phyloP scores from a whole-genome alignment of 2,329 filamentous ascomycete species.

The Colletotrichum chrysophilum region DNA sequence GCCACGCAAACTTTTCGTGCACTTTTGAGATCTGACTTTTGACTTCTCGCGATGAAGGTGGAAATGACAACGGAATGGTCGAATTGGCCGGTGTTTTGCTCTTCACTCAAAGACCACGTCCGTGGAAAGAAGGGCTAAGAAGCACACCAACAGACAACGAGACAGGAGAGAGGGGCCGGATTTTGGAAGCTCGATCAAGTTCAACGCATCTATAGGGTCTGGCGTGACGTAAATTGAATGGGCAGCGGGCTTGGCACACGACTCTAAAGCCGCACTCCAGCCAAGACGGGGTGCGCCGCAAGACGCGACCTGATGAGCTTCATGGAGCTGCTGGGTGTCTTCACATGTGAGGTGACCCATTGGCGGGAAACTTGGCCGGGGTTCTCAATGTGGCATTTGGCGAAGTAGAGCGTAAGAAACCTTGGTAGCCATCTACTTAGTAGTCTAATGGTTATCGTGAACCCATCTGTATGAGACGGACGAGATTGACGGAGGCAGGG shows the following conservation, averaged over 20 bases:
- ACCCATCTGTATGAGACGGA: accelerated
- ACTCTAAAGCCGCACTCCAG: neutral
- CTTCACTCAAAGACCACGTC: neutral
- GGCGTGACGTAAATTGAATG: too few species aligned
- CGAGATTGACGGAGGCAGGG: neutral
- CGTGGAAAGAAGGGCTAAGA: accelerated
- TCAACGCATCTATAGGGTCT: too few species aligned
- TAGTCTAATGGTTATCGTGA: neutral
- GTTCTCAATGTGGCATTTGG: accelerated
- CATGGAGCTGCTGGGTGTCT: neutral
- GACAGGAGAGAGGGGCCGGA: neutral
- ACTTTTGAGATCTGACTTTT: neutral
- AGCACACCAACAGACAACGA: neutral
- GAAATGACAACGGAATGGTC: neutral
- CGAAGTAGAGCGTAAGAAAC: accelerated
- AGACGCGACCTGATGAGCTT: accelerated
- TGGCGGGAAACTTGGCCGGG: neutral
- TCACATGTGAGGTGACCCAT: neutral
- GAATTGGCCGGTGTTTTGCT: neutral
- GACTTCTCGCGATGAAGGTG: neutral
- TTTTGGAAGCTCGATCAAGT: neutral
- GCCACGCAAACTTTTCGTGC: accelerated
- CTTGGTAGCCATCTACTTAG: neutral
- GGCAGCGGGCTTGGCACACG: neutral
- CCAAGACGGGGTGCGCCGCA: neutral